Percentiles rank a stretch among this genome's conserved stretches.
phyloP scores from a whole-genome alignment of 352 stramenopile species.

The Globisporangium yorkense region DNA sequence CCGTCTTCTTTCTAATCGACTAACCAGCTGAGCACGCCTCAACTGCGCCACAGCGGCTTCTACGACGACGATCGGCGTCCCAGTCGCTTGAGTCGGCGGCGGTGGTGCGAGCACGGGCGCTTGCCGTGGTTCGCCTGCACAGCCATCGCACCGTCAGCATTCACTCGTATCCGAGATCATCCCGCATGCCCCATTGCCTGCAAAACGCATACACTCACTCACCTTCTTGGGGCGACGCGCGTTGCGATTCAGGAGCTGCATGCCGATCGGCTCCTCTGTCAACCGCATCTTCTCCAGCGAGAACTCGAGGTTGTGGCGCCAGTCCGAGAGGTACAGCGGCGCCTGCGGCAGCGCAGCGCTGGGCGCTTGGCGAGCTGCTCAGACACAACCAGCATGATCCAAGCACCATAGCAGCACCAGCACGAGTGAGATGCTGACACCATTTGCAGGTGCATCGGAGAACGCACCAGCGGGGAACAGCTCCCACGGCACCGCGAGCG shows the following conservation, averaged over 20 bases:
- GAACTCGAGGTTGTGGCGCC: slow-evolving; percentile 50
- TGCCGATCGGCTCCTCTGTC: slow-evolving; percentile 19
- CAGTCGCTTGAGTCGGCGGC: slow-evolving; percentile 36
- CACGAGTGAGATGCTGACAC: not conserved
- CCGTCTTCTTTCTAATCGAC: too few species aligned
- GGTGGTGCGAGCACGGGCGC: slow-evolving; percentile 44
- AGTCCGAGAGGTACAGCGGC: slow-evolving; percentile 46
- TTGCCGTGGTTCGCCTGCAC: slow-evolving; percentile 47
- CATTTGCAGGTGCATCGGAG: not conserved
- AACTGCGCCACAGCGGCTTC: not conserved
- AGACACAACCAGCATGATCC: not conserved
- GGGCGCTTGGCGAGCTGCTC: slow-evolving; percentile 7
- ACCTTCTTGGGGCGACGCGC: slow-evolving; percentile 42
- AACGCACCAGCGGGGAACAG: slow-evolving; percentile 36
- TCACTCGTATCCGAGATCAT: not conserved
- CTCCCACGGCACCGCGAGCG: slow-evolving; percentile 23
- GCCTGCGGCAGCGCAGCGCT: slow-evolving; percentile 12
- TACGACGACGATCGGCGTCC: slow-evolving; percentile 16
- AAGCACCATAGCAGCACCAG: not conserved
- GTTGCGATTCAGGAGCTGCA: slow-evolving; percentile 46
- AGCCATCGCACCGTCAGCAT: not conserved
- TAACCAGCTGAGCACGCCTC: not conserved
- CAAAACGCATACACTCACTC: not conserved
- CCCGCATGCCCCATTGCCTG: too few species aligned
- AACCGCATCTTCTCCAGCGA: slow-evolving; percentile 51